Conservation (phyloP, 202 grass and related monocot genomes). For the Sporobolus alterniflorus region DNA sequence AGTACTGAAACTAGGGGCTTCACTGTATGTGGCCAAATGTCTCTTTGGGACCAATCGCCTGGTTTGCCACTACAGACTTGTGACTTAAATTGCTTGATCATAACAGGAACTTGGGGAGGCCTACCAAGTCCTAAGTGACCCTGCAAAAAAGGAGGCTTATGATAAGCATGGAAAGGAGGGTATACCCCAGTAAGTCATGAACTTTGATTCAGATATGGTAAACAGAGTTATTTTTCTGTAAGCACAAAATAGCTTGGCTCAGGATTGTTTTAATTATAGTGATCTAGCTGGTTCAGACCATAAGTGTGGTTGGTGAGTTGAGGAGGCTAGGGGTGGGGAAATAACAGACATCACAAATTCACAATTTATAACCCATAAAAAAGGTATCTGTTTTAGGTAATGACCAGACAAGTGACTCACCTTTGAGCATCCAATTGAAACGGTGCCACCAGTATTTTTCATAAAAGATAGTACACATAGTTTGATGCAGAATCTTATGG, state of each 20-base stretch:
- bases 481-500: neutral
- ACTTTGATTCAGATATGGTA: neutral
- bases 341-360: neutral
- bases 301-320: neutral
- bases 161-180: conserved; percentile 95
- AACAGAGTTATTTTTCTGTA: conserved; percentile 1
- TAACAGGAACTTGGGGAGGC: conserved; percentile 91
- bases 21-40: neutral
- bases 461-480: neutral
- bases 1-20: neutral
- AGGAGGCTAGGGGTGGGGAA: neutral
- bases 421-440: neutral
- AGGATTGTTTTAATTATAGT: neutral
- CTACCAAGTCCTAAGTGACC: conserved; percentile 93
- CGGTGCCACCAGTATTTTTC: neutral
- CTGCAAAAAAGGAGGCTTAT: conserved; percentile 79
- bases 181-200: conserved; percentile 65
- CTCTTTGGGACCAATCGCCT: neutral
- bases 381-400: neutral
- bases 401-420: neutral
- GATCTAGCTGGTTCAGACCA: neutral
- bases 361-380: neutral
- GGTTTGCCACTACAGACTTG: neutral
- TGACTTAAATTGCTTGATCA: conserved; percentile 1
- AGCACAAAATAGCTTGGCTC: neutral